Evolutionary conservation across 371 early-diverging fungal species (phyloP).

Genomic region (Zychaea mexicana): DNA sequence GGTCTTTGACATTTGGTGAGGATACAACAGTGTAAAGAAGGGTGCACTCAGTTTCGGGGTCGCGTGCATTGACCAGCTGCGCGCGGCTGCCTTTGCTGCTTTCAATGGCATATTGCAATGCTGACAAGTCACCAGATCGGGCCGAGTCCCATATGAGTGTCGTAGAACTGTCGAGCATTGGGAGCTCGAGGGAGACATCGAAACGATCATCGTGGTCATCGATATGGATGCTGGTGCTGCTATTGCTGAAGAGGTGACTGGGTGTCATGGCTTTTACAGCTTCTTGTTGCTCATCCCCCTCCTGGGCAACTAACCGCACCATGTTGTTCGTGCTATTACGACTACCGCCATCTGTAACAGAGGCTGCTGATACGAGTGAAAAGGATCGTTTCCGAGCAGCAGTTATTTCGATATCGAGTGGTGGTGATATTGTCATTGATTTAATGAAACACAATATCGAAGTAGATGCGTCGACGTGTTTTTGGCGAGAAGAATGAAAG

Average conservation of each 20-base stretch:
- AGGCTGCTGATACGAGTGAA: neutral
- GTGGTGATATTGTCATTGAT: neutral
- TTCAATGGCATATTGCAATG: conserved; percentile 24
- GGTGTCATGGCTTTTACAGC: neutral
- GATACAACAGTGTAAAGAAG: conserved; percentile 42
- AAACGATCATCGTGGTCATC: neutral
- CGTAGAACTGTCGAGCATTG: neutral
- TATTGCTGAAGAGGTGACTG: neutral
- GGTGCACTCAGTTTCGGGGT: conserved; percentile 42
- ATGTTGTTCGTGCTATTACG: neutral
- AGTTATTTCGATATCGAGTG: neutral
- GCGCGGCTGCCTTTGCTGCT: neutral
- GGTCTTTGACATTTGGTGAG: conserved; percentile 12
- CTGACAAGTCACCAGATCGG: conserved; percentile 26
- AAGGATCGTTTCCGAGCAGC: neutral
- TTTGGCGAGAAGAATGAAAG: too few relatives aligned
- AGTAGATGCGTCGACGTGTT: too few relatives aligned
- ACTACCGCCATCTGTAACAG: neutral
- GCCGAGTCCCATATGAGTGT: conserved; percentile 36
- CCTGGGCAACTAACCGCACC: neutral
- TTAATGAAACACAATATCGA: too few relatives aligned
- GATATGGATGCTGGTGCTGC: neutral
- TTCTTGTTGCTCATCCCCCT: neutral
- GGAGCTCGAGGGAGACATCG: neutral
- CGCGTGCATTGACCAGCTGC: conserved; percentile 34